Evolutionary conservation across 2,329 filamentous ascomycete genomes (phyloP), one percentile per base, ranked within the genome.

Genomic region (Biscogniauxia marginata): DNA sequence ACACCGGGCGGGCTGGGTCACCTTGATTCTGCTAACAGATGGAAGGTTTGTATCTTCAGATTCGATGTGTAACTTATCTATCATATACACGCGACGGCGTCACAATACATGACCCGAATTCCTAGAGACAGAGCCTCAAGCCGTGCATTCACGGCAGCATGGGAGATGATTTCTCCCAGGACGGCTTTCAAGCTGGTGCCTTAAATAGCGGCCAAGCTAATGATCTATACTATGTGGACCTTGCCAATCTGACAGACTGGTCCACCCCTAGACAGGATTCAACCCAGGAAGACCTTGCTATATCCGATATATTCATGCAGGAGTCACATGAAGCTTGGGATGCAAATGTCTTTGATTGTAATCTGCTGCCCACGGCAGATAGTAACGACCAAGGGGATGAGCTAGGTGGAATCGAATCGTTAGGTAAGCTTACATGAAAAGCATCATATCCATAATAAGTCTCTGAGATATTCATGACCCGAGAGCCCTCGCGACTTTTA

Each of bases 381-480:
- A 54, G 46, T 49, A 45, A 50, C 25, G 20, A 24, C 24, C 24
- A 45, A 45, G 44, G 43, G 47, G 46, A 52, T 45, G 47, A 13
- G 22, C 4, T 54, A 20, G 23, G 30, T n/a, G 39, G 23, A 3
- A 34, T 50, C 45, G 44, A 43, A 30, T 46, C 51, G 19, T 59
- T 61, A 50, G 59, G 61, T 63, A 54, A 61, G 61, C 54, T 46
- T 54, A 39, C 49, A 51, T 52, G 30, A 19, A 44, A 25, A 24
- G 39, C 7, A 53, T 18, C 25, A 13, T 44, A 44, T 8, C 24
- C 9, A 16, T 49, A 55, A 53, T 49, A 56, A 55, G 13, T 19
- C 47, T 53, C 34, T 16, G 53, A 61, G 61, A 61, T 19, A 59
- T 59, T 59, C 59, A 63, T 22, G 50, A 61, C 18, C 56, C 56